Percentiles rank a stretch among this genome's conserved stretches.
These are phyloP conservation scores for Floccularia luteovirens DNA, from an alignment of 768 basidiomycete species.

Conservation along the genomic window DNA sequence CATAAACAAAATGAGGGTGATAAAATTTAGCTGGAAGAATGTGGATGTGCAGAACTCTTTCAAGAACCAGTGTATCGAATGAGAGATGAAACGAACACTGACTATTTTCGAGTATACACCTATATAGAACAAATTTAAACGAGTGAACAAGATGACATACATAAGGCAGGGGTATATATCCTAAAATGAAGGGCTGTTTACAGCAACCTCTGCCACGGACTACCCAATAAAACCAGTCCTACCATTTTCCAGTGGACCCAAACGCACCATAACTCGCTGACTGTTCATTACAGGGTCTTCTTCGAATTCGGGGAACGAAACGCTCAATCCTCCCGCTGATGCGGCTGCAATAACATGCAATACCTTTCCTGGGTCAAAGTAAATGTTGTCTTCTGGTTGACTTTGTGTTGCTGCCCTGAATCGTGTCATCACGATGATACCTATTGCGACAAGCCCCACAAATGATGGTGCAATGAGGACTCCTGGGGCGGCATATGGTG, in stretches of 20 bases:
- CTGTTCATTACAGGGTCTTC: conserved; percentile 8
- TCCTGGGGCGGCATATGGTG: conserved; percentile 8
- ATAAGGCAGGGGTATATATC: too few relatives aligned
- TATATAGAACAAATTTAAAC: too few relatives aligned
- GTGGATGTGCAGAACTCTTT: too few relatives aligned
- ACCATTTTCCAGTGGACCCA: conserved; percentile 5
- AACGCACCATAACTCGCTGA: conserved; percentile 3
- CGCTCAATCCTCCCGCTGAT: conserved; percentile 11
- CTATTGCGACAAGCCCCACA: conserved; percentile 11
- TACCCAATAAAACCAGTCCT: conserved; percentile 2
- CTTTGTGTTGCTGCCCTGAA: background rate
- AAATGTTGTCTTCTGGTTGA: conserved; percentile 2
- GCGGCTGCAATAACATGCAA: conserved; percentile 13
- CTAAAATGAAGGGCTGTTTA: too few relatives aligned
- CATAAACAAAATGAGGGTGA: too few relatives aligned
- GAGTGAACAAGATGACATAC: too few relatives aligned
- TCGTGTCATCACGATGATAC: conserved; percentile 8
- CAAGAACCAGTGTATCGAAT: too few relatives aligned
- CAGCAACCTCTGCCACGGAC: too few relatives aligned
- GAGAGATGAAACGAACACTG: too few relatives aligned
- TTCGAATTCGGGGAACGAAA: conserved; percentile 9
- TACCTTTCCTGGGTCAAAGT: conserved; percentile 13
- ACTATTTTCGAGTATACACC: too few relatives aligned
- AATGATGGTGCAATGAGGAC: conserved; percentile 14
- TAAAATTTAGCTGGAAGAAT: too few relatives aligned